Conservation (phyloP, 352 stramenopile species). For the Phytophthora aleatoria region DNA sequence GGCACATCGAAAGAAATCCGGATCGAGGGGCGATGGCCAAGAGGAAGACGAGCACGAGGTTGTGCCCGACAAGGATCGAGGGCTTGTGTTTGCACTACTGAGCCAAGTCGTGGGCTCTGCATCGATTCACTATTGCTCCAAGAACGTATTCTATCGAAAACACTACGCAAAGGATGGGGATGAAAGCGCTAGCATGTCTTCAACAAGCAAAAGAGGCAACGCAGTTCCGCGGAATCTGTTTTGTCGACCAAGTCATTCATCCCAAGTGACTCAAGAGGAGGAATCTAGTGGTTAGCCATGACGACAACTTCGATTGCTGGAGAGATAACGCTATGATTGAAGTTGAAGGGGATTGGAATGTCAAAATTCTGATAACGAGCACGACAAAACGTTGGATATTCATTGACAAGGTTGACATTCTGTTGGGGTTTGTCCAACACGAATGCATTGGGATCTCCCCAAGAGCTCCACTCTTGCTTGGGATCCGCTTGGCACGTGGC, state of each 20-base stretch:
- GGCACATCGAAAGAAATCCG: constrained; percentile 14
- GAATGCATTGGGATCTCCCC: constrained; percentile 2
- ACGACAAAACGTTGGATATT: constrained; percentile 16
- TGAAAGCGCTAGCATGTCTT: background rate
- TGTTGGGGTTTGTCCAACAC: constrained; percentile 7
- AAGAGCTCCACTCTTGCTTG: background rate
- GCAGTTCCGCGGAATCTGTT: constrained; percentile 21
- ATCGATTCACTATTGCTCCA: constrained; percentile 34
- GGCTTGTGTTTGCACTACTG: constrained; percentile 27
- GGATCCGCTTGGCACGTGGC: too few species aligned
- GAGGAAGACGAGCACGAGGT: constrained; percentile 30
- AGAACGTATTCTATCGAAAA: constrained; percentile 32
- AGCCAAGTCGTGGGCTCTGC: constrained; percentile 28
- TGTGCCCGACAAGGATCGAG: constrained; percentile 21
- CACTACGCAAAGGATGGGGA: constrained; percentile 6
- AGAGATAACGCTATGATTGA: background rate
- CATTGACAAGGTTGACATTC: constrained; percentile 6
- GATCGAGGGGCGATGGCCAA: background rate
- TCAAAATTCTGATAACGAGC: constrained; percentile 34
- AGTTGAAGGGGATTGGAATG: background rate
- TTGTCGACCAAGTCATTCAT: constrained; percentile 22
- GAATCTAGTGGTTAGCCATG: too few species aligned
- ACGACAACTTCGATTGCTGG: background rate
- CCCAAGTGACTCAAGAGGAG: constrained; percentile 9
- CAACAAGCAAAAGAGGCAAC: constrained; percentile 11